phyloP scores from a whole-genome alignment of 495 filamentous ascomycete species.

The Baudoinia panamericana region DNA sequence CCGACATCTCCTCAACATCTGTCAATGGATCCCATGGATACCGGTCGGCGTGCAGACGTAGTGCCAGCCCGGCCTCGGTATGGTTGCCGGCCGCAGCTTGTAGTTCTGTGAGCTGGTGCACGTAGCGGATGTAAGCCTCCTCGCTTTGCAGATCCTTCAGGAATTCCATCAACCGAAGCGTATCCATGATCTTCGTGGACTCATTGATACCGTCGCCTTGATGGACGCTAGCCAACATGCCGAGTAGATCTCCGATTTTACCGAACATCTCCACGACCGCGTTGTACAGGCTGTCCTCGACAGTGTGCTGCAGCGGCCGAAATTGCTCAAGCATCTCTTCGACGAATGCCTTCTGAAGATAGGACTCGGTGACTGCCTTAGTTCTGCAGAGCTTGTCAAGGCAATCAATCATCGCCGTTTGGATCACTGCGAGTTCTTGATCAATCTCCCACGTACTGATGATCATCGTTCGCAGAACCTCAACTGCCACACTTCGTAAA shows the following conservation, averaged over 20 bases:
- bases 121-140: constrained; percentile 92
- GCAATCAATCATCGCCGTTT: constrained; percentile 93
- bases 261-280: constrained; percentile 66
- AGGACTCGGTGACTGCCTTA: constrained; percentile 73
- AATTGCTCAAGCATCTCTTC: constrained; percentile 73
- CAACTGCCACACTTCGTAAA: constrained; percentile 74
- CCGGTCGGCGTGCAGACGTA: constrained; percentile 75
- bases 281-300: constrained; percentile 60
- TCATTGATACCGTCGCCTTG: constrained; percentile 41
- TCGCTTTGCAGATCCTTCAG: constrained; percentile 94
- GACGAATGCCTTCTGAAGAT: constrained; percentile 86
- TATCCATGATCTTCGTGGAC: constrained; percentile 68
- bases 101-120: constrained; percentile 76
- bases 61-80: constrained; percentile 81
- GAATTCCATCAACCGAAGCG: constrained; percentile 88
- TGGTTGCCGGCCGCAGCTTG: constrained; percentile 65
- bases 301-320: constrained; percentile 48
- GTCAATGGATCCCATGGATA: constrained; percentile 79
- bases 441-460: constrained; percentile 97
- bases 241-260: constrained; percentile 79
- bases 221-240: constrained; percentile 87
- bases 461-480: constrained; percentile 93
- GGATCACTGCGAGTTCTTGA: constrained; percentile 79
- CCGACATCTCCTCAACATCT: constrained; percentile 51
- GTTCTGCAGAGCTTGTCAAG: constrained; percentile 84